Evolutionary conservation across 257 asterid genomes (phyloP), one percentile per base, ranked within the genome.

Genomic region (Nicotiana attenuata): DNA sequence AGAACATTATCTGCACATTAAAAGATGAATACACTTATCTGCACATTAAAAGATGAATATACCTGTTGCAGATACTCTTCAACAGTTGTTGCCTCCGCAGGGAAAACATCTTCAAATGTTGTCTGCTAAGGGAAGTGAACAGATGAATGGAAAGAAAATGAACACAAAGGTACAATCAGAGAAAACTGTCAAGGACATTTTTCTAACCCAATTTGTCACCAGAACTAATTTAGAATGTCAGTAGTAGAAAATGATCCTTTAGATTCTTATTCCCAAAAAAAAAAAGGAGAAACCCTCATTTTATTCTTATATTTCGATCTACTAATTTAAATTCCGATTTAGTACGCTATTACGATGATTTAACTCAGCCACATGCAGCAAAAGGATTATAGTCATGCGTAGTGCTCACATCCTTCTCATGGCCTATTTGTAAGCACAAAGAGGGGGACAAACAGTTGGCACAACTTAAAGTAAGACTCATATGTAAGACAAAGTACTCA

Each of bases 51-150:
- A 84, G 19, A 73, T 78, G 65, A 82, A 41, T 82, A 63, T 87
- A 94, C 98, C 97, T 96, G 99, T 71, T 94, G 97, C 83, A 96
- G 88, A 91, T 94, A 96, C 85, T 96, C 99, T 86, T 96, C 99
- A 64, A 96, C 95, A 14, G 92, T 88, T 1, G 99, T 93, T 82
- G 98, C 99, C 88, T 96, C 99, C 11, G 98, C 95, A 20, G 98
- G 99, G 81, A 94, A 96, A 80, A 96, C 97, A 80, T 96, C 99
- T 89, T 96, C 99, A 77, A 90, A 96, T 20, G 98, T 94, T 52
- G 98, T 96, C 99, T 96, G 83, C 29, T 85, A 52, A 78, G 60
- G 55, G 82, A 67, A 81, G 65, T 82, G 84, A 76, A 20, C 75
- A 81, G n/a, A 86, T 24, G 31, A 78, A 69, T 22, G 76, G 28